Percentiles rank a stretch among this genome's conserved stretches.
Evolutionary conservation across 805 yeast species (phyloP).

Genomic region (Jamesozyma piceae): DNA sequence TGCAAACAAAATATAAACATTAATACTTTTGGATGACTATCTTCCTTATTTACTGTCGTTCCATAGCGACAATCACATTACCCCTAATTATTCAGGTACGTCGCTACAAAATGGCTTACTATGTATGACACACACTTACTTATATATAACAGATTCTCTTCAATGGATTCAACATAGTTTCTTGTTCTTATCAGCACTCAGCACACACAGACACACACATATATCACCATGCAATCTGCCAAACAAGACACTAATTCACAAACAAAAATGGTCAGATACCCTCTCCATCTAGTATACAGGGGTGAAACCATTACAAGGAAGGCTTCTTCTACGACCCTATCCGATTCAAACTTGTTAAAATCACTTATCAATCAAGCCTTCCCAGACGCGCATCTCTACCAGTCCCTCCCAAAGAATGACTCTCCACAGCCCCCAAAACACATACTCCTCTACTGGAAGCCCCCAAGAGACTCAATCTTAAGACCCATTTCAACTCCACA

Average conservation of each 20-base stretch:
- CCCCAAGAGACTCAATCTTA: background rate
- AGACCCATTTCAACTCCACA: background rate
- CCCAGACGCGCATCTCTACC: background rate
- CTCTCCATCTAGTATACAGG: background rate
- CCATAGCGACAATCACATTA: no score
- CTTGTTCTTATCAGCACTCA: no score
- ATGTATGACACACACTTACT: no score
- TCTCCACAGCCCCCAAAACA: background rate
- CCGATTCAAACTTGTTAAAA: background rate
- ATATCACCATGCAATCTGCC: no score
- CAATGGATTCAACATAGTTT: no score
- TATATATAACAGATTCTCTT: no score
- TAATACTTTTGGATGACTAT: no score
- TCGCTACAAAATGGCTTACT: no score
- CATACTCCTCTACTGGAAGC: background rate
- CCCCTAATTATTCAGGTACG: no score
- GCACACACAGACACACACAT: background rate
- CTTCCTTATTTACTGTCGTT: no score
- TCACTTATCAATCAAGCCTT: slow-evolving; percentile 2
- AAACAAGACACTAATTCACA: no score
- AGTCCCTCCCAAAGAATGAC: background rate
- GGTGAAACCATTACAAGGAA: background rate
- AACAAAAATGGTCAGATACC: background rate
- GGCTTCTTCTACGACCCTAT: background rate
- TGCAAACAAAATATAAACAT: no score